These are phyloP conservation scores for Suillus sp. DNA, from an alignment of 768 basidiomycete genomes.

Conservation along the genomic window DNA sequence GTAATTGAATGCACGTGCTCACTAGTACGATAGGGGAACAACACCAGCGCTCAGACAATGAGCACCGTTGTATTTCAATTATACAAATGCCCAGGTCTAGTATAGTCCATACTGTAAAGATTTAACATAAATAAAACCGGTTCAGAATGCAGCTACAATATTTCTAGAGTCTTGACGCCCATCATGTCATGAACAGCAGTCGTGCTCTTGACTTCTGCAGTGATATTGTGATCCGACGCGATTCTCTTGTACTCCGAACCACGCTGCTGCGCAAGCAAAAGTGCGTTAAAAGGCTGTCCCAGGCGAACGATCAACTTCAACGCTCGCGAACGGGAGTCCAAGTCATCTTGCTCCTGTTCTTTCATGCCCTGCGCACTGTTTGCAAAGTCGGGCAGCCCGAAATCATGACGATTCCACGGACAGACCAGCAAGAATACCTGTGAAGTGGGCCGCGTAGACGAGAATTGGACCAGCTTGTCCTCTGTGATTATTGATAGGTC, in stretches of 20 bases:
- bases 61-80: no score
- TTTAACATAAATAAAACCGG: no score
- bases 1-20: background rate
- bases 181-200: slow-evolving; percentile 3
- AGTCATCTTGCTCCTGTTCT: background rate
- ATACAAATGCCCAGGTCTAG: no score
- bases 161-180: background rate
- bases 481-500: background rate
- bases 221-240: background rate
- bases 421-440: background rate
- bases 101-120: no score
- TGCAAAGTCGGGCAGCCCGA: background rate
- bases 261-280: background rate
- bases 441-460: background rate
- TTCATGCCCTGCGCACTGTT: background rate
- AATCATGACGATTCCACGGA: slow-evolving; percentile 2
- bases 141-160: background rate
- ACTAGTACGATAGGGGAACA: no score
- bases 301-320: background rate
- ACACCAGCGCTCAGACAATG: no score
- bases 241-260: slow-evolving; percentile 1
- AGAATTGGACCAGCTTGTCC: background rate
- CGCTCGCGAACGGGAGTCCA: background rate
- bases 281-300: background rate
- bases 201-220: background rate